Conservation (phyloP, 345 rosid species). For the Bruguiera gymnorhiza region DNA sequence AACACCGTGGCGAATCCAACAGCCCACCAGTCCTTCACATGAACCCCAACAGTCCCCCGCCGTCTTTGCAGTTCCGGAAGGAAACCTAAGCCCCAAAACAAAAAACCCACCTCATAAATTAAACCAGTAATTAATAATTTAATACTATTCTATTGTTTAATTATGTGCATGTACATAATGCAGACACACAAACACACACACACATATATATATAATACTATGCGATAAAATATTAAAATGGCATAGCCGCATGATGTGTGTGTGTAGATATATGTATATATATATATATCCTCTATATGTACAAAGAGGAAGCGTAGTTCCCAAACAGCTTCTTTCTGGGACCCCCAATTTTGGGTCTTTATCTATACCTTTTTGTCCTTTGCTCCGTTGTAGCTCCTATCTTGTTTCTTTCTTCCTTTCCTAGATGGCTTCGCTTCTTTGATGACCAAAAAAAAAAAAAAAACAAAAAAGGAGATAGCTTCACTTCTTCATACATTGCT, state of each 20-base stretch:
- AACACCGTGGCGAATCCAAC: neutral
- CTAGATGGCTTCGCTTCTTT: neutral
- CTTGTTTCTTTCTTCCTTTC: conserved; percentile 19
- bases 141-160: neutral
- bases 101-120: neutral
- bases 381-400: conserved; percentile 37
- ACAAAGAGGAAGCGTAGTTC: conserved; percentile 7
- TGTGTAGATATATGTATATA: neutral
- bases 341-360: conserved; percentile 67
- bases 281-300: conserved; percentile 7
- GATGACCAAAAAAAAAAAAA: neutral
- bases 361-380: conserved; percentile 64
- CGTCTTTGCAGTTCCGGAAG: conserved; percentile 21
- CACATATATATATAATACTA: too few species aligned
- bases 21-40: neutral
- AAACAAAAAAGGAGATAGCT: neutral
- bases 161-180: neutral
- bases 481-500: neutral
- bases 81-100: neutral
- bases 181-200: neutral
- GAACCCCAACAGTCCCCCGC: conserved; percentile 8
- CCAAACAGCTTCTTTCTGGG: conserved; percentile 34
- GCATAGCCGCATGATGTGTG: too few species aligned
- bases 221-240: too few species aligned
- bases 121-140: neutral